A percentile compares a stretch with the other conserved stretches of the same genome.
These are phyloP conservation scores for Exserohilum turcica DNA, from an alignment of 2,329 filamentous ascomycete species.

Conservation along the genomic window DNA sequence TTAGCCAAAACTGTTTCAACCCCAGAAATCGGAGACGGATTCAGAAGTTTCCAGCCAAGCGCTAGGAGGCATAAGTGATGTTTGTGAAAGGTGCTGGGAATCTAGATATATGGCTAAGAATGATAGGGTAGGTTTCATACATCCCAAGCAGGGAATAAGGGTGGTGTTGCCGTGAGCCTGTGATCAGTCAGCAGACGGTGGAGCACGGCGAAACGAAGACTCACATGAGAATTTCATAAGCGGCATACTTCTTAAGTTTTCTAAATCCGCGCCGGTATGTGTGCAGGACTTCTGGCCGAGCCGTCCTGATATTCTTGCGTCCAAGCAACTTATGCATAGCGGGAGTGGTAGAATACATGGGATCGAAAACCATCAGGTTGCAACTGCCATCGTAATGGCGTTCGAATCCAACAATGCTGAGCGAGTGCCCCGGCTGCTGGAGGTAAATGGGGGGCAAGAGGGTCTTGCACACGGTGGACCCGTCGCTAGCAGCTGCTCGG, in stretches of 20 bases:
- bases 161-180: constrained; percentile 46
- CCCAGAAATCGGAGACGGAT: background rate
- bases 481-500: constrained; percentile 55
- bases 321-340: constrained; percentile 65
- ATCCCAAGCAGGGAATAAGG: constrained; percentile 49
- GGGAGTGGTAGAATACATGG: constrained; percentile 73
- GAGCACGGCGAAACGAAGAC: constrained; percentile 30
- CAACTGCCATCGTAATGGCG: constrained; percentile 65
- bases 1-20: constrained; percentile 28
- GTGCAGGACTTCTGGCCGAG: constrained; percentile 61
- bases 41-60: background rate
- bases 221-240: constrained; percentile 81
- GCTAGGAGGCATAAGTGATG: constrained; percentile 16
- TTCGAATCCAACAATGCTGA: constrained; percentile 88
- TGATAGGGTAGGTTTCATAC: constrained; percentile 38
- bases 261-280: constrained; percentile 72
- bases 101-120: constrained; percentile 19
- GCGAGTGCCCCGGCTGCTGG: constrained; percentile 86
- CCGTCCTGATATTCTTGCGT: constrained; percentile 52
- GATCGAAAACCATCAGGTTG: constrained; percentile 86
- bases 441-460: constrained; percentile 83
- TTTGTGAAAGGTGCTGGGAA: constrained; percentile 22
- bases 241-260: constrained; percentile 71
- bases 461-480: constrained; percentile 70
- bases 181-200: constrained; percentile 6